Conservation (phyloP, 108 stramenopile genomes). For the Conticribra guillardii region DNA sequence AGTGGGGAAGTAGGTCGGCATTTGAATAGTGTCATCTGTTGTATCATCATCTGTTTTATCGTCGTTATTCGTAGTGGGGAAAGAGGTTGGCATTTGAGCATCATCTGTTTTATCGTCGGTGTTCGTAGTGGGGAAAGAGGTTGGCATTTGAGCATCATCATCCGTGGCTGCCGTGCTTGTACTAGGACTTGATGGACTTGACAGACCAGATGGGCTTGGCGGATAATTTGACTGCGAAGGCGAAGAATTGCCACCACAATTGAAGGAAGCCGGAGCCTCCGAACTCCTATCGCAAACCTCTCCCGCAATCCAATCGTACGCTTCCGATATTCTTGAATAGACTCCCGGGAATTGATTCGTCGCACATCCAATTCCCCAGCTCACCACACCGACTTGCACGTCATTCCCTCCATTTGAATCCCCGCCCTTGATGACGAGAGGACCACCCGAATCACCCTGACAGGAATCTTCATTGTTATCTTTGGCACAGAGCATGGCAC, state of each 20-base stretch:
- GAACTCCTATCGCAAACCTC: constrained; percentile 30
- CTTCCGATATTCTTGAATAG: constrained; percentile 26
- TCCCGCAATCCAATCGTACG: constrained; percentile 45
- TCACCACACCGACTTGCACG: constrained; percentile 54
- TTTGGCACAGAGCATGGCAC: constrained; percentile 54
- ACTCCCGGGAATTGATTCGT: constrained; percentile 53
- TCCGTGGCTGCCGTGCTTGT: too few species aligned
- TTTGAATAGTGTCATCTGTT: not conserved
- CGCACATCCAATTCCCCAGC: constrained; percentile 60
- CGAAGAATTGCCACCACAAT: constrained; percentile 3
- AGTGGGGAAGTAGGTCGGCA: not conserved
- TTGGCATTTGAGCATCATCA: too few species aligned
- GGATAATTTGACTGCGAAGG: too few species aligned
- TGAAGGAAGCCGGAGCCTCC: not conserved
- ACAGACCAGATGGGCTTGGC: too few species aligned
- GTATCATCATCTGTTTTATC: too few species aligned
- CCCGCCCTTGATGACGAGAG: constrained; percentile 14
- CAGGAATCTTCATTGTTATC: constrained; percentile 39
- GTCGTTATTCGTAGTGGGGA: too few species aligned
- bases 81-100: too few species aligned
- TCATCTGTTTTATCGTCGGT: too few species aligned
- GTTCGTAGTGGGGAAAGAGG: too few species aligned
- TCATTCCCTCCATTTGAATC: constrained; percentile 6
- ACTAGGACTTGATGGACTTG: too few species aligned
- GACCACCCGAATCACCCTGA: constrained; percentile 60